Evolutionary conservation across 192 early-diverging fungal species (phyloP).

Genomic region (Rhizophagus clarus): DNA sequence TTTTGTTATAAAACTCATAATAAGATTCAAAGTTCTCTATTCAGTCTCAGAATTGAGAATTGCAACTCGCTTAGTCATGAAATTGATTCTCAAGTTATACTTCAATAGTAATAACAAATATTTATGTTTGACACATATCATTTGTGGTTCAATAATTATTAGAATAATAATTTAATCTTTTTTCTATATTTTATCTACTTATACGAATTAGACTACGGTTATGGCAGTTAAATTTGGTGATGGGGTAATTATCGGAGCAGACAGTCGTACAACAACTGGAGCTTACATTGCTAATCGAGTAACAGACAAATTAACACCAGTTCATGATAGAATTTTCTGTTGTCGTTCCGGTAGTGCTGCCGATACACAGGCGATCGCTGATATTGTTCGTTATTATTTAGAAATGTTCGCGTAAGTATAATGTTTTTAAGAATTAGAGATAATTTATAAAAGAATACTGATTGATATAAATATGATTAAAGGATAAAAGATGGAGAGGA

Average conservation of each 20-base stretch:
- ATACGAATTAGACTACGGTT: conserved; percentile 81
- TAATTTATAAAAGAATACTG: neutral
- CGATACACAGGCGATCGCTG: conserved; percentile 98
- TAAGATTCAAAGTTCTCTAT: neutral
- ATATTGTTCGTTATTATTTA: conserved; percentile 95
- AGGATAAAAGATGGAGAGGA: conserved; percentile 82
- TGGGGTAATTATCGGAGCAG: conserved; percentile 96
- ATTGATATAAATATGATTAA: conserved; percentile 4
- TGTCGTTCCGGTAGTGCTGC: conserved; percentile 98
- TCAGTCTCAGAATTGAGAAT: neutral
- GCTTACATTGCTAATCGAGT: conserved; percentile 97
- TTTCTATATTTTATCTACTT: conserved; percentile 8
- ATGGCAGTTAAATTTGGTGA: conserved; percentile 91
- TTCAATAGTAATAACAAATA: too few species aligned
- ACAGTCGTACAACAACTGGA: conserved; percentile 95
- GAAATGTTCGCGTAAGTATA: conserved; percentile 83
- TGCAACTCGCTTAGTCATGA: too few species aligned
- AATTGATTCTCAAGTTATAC: too few species aligned
- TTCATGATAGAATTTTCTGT: conserved; percentile 96
- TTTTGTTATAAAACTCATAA: neutral
- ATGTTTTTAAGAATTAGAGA: neutral
- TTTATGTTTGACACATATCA: neutral
- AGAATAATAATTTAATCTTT: neutral
- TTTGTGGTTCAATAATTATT: neutral
- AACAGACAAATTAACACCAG: conserved; percentile 95